Evolutionary conservation across 1,284 basidiomycete genomes (phyloP), one percentile per base, ranked within the genome.

Genomic region (Sporisorium graminicola): DNA sequence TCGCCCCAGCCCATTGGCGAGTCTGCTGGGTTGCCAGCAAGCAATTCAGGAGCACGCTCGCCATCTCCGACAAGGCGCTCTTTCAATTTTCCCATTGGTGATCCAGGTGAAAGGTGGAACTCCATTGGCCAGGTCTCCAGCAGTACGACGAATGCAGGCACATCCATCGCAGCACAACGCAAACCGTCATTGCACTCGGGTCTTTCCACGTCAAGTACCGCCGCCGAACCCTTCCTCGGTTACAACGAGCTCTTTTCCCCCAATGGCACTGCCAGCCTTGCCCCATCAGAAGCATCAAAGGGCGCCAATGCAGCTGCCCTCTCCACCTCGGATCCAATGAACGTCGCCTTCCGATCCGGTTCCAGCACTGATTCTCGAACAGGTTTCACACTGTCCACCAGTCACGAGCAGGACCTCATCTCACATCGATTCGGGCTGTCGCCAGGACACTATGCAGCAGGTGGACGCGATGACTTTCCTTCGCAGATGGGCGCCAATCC

Each of bases 171-270:
- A 33, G 54, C 74, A 18, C 69, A 71, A 62, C 69, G 70, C 46
- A 77, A 73, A 44, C 70, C 52, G 10, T 77, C 74, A 2, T 33
- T 67, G 3, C 70, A 77, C 20, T 57, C 70, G 9, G 53, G 60
- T 26, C 54, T 66, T 22, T 68, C 66, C 7, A 14, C 65, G 27
- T 44, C 59, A 26, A 59, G 26, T 16, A 26, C 58, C 6, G 54
- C 67, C 14, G 66, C 62, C 22, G 78, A 80, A 43, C 76, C 77
- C 24, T 80, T 80, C 52, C 68, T 80, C 24, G 79, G 79, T 40
- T 80, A 79, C 67, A 80, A 80, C 35, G 79, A 79, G 53, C 71
- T 80, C 49, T 79, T 76, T 33, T 73, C 70, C 4, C 65, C 66
- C 10, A 77, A 69, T 18, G 63, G 65, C 24, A 43, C 31, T 5